Evolutionary conservation across 805 yeast species (phyloP).

Genomic region (Candida parachauliodes): DNA sequence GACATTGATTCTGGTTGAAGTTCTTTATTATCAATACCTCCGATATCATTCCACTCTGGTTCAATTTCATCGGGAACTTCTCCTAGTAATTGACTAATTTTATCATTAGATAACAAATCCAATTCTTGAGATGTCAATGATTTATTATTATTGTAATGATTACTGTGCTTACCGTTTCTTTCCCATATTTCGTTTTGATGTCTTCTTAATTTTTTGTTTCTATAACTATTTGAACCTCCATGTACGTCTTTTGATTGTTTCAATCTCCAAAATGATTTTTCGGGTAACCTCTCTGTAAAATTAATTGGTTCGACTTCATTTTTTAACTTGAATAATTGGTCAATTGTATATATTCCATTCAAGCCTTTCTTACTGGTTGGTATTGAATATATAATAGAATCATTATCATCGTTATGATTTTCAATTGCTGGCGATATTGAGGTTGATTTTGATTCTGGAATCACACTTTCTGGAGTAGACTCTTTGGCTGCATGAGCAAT

Average conservation of each 20-base stretch:
- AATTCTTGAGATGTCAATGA: slow-evolving; percentile 23
- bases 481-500: slow-evolving; percentile 47
- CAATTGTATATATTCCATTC: slow-evolving; percentile 21
- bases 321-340: slow-evolving; percentile 26
- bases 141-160: slow-evolving; percentile 9
- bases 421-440: neutral
- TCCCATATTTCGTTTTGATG: slow-evolving; percentile 29
- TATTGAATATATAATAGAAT: slow-evolving; percentile 1
- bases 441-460: neutral
- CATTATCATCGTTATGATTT: neutral
- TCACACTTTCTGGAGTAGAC: slow-evolving; percentile 30
- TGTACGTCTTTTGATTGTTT: neutral
- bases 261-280: slow-evolving; percentile 47
- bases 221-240: slow-evolving; percentile 10
- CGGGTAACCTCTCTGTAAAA: slow-evolving; percentile 39
- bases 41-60: slow-evolving; percentile 37
- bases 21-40: slow-evolving; percentile 14
- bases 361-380: slow-evolving; percentile 8
- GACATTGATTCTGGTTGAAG: slow-evolving; percentile 9
- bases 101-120: slow-evolving; percentile 29
- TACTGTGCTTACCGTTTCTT: slow-evolving; percentile 10
- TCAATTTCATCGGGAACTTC: slow-evolving; percentile 30
- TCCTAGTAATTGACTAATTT: slow-evolving; percentile 33
- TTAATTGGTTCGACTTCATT: slow-evolving; percentile 32
- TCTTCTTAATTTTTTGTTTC: slow-evolving; percentile 13